phyloP scores from a whole-genome alignment of 805 yeast species.

The Zygosaccharomyces rouxii region DNA sequence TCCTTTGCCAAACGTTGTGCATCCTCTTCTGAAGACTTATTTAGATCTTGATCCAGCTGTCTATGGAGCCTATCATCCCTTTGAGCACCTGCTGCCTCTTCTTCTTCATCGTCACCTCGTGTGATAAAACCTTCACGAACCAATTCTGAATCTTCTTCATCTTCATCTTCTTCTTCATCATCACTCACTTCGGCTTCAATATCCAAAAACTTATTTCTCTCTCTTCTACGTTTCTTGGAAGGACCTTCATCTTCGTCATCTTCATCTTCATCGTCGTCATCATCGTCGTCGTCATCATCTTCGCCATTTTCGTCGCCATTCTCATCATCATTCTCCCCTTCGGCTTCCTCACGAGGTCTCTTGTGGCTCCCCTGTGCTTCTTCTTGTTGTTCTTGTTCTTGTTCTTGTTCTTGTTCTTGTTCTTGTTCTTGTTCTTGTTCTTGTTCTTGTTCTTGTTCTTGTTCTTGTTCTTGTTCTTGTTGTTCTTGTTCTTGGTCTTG shows the following conservation, averaged over 20 bases:
- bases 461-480: conserved; percentile 1
- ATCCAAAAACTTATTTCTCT: conserved; percentile 86
- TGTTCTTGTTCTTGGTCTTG: not conserved
- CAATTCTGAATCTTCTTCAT: conserved; percentile 87
- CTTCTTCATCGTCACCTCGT: conserved; percentile 48
- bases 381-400: not conserved
- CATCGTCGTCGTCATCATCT: conserved; percentile 46
- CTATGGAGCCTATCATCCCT: conserved; percentile 80
- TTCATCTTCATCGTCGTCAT: conserved; percentile 57
- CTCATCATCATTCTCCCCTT: conserved; percentile 25
- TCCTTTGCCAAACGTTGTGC: conserved; percentile 92
- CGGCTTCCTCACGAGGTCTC: conserved; percentile 23
- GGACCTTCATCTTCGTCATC: conserved; percentile 47
- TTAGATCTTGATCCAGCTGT: conserved; percentile 83
- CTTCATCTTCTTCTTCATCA: conserved; percentile 89
- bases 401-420: not conserved
- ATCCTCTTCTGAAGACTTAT: conserved; percentile 85
- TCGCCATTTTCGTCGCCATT: conserved; percentile 43
- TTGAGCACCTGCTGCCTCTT: conserved; percentile 44
- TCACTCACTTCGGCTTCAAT: conserved; percentile 99
- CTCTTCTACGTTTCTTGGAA: conserved; percentile 43
- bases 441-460: conserved; percentile 6
- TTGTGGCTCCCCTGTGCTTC: conserved; percentile 8
- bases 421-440: not conserved
- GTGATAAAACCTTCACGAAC: conserved; percentile 79